Conservation (phyloP, 257 asterid species). For the Eustoma russellianum region DNA sequence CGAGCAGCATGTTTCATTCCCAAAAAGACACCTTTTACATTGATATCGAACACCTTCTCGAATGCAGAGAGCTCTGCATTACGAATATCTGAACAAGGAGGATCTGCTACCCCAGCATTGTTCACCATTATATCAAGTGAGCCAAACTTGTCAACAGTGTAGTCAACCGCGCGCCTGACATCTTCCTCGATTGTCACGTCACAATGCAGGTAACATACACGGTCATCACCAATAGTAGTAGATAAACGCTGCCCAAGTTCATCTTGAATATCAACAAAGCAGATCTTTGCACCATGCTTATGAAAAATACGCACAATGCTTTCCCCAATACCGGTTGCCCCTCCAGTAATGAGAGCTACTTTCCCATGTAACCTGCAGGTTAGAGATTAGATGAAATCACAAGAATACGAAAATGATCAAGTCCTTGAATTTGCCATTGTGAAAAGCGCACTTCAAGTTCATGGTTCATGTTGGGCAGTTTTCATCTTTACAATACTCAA, state of each 20-base stretch:
- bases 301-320: slow-evolving; percentile 65
- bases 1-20: slow-evolving; percentile 97
- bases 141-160: slow-evolving; percentile 53
- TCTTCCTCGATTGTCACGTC: slow-evolving; percentile 68
- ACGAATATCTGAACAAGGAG: slow-evolving; percentile 73
- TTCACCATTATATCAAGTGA: slow-evolving; percentile 77
- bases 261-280: slow-evolving; percentile 69
- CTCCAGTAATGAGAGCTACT: slow-evolving; percentile 90
- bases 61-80: slow-evolving; percentile 49
- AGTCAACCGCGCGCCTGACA: slow-evolving; percentile 59
- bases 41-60: slow-evolving; percentile 51
- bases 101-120: slow-evolving; percentile 77
- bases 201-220: slow-evolving; percentile 42
- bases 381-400: neutral
- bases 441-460: neutral
- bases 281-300: slow-evolving; percentile 78
- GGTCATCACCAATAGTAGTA: slow-evolving; percentile 25
- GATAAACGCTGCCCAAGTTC: slow-evolving; percentile 39
- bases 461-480: too few relatives aligned
- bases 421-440: neutral
- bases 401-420: neutral
- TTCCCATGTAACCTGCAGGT: slow-evolving; percentile 56
- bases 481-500: neutral
- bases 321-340: slow-evolving; percentile 87
- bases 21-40: slow-evolving; percentile 66